Base-by-base conservation (phyloP, 2,329 filamentous ascomycete species). In the Tolypocladium album region DNA sequence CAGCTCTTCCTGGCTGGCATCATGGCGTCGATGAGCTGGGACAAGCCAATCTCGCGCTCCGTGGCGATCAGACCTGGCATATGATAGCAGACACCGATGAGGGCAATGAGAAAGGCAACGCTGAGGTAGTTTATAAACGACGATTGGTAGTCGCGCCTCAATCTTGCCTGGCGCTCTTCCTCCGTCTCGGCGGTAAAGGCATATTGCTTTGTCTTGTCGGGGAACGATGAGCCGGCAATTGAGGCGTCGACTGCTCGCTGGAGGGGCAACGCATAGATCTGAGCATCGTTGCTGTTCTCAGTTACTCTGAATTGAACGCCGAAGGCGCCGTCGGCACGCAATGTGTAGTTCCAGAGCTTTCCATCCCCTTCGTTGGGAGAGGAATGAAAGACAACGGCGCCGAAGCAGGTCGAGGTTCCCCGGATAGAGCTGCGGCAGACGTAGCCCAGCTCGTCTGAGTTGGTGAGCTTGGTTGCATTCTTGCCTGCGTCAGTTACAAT, bases 1-100 rank as follows among this genome's bases (percentile, higher is more conserved):
- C 90, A 95, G 52, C 83, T 78, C 57, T 81, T 81, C 59, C 81
- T 80, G 60, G 89, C 89, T 0, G 90, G 88, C 79, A 94, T 92
- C 90, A 96, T 96, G 59, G 90, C 88, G 73, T 97, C 92, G 53
- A 97, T 85, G 36, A 97, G 79, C 63, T 92, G 89, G 4, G 90
- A 90, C 82, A 96, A 94, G 61, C 92, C 92, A 20, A 86, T 79
- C 75, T 97, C 92, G 59, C 92, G 81, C 74, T 97, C 92, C 2
- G 87, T 85, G 8, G 92, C 92, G 70, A 96, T 87, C 66, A 92
- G 86, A 11, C 92, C 92, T 0, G 90, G 90, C 61, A 96, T 78
- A 67, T 97, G 92, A 70, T 96, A 97, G 47, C 87, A 88, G 31
- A 96, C 83, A 59, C 90, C 90, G 55, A 94, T 86, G 58, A 94